phyloP scores from a whole-genome alignment of 2,329 filamentous ascomycete genomes.

The Pezicula neosporulosa region DNA sequence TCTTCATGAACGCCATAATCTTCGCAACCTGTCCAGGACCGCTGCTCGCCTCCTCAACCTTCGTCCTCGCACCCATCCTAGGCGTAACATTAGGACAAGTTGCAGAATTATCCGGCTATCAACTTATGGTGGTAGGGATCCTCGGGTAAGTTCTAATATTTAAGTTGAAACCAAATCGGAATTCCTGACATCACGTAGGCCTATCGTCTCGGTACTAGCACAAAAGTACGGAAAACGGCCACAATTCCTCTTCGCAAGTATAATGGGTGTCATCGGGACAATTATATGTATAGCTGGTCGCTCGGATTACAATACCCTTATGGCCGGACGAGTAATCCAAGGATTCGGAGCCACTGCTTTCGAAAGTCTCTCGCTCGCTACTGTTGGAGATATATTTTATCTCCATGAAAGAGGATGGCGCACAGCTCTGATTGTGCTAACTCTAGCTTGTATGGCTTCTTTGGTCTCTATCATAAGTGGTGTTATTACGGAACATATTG shows the following conservation, averaged over 20 bases:
- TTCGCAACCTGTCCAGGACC: no score
- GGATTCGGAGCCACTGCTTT: constrained; percentile 30
- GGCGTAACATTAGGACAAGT: no score
- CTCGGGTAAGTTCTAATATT: no score
- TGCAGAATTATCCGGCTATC: no score
- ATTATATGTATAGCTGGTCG: constrained; percentile 15
- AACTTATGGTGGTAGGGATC: no score
- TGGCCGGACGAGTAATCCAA: constrained; percentile 30
- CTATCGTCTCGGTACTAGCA: constrained; percentile 29
- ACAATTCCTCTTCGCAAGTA: constrained; percentile 29
- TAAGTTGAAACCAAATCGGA: no score
- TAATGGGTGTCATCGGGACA: constrained; percentile 14
- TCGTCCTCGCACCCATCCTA: no score
- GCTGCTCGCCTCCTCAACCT: no score
- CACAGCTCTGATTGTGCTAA: constrained; percentile 28
- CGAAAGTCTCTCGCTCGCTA: constrained; percentile 29
- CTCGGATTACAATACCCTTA: constrained; percentile 27
- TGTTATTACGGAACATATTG: constrained; percentile 23
- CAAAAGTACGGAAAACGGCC: constrained; percentile 32
- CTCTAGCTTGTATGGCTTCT: constrained; percentile 26
- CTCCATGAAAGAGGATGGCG: constrained; percentile 28
- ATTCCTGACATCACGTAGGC: not conserved
- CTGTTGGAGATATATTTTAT: constrained; percentile 32
- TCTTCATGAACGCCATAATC: no score
- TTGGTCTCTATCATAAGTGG: constrained; percentile 29